phyloP scores from a whole-genome alignment of 495 filamentous ascomycete genomes.

The Wilcoxina mikolae region DNA sequence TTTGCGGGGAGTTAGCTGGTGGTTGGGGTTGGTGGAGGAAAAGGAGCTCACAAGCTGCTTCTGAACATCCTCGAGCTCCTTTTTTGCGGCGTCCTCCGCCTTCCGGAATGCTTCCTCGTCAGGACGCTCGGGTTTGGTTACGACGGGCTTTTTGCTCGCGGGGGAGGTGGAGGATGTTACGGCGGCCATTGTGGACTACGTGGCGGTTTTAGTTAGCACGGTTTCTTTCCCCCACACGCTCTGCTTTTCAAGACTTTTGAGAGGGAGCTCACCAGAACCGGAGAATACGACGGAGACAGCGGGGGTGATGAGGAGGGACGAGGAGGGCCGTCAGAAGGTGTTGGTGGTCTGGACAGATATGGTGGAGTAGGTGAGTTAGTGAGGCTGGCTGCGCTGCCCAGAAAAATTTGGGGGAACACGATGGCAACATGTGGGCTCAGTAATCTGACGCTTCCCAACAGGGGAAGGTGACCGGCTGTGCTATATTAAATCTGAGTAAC shows the following conservation, averaged over 20 bases:
- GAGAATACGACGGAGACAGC: not conserved
- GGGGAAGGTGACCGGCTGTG: too few species aligned
- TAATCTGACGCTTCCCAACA: too few species aligned
- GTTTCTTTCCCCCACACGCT: not conserved
- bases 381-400: not conserved
- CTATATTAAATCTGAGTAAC: too few species aligned
- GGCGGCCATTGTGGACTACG: constrained; percentile 6
- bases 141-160: constrained; percentile 31
- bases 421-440: too few species aligned
- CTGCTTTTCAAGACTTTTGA: not conserved
- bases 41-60: constrained; percentile 49
- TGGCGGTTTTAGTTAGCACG: constrained; percentile 2
- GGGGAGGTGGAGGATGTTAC: constrained; percentile 18
- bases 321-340: not conserved
- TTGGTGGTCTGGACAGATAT: not conserved
- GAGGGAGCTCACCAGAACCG: not conserved
- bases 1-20: constrained; percentile 15
- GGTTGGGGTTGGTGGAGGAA: not conserved
- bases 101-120: constrained; percentile 58
- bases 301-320: not conserved
- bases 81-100: constrained; percentile 59
- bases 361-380: not conserved
- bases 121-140: constrained; percentile 52
- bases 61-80: constrained; percentile 59
- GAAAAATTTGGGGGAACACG: not conserved